Evolutionary conservation across 345 rosid species (phyloP).

Genomic region (Lumnitzera racemosa): DNA sequence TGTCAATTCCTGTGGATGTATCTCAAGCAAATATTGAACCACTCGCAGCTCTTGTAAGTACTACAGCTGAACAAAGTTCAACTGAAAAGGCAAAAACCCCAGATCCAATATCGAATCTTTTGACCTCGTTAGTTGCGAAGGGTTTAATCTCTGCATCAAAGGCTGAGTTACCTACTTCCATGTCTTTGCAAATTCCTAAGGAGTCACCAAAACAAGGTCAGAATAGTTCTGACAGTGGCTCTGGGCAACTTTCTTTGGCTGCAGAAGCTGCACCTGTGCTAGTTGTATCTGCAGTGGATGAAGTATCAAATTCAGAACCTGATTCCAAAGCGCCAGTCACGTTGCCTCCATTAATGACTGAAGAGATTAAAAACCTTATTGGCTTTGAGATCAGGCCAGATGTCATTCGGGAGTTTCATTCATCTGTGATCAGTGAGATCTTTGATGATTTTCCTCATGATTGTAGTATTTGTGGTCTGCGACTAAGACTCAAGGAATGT

Average conservation of each 20-base stretch:
- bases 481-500: conserved; percentile 51
- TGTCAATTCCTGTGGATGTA: conserved; percentile 14
- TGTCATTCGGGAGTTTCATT: conserved; percentile 64
- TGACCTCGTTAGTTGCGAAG: conserved; percentile 87
- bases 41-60: conserved; percentile 24
- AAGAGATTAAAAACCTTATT: conserved; percentile 38
- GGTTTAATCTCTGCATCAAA: conserved; percentile 15
- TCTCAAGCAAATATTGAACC: conserved; percentile 34
- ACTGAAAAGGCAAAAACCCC: conserved; percentile 33
- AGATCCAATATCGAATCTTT: conserved; percentile 67
- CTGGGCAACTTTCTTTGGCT: conserved; percentile 23
- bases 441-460: conserved; percentile 59
- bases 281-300: conserved; percentile 23
- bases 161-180: not conserved
- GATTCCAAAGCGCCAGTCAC: conserved; percentile 22
- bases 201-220: conserved; percentile 29
- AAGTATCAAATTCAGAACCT: conserved; percentile 27
- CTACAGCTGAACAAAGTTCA: conserved; percentile 29
- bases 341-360: conserved; percentile 16
- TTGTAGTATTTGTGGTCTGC: conserved; percentile 74
- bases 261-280: conserved; percentile 29
- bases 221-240: conserved; percentile 23
- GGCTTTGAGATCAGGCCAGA: conserved; percentile 74
- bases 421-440: conserved; percentile 57
- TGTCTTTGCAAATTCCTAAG: not conserved